These are phyloP conservation scores for Debaryomyces nepalensis DNA, from an alignment of 1,139 yeast species.

Conservation along the genomic window DNA sequence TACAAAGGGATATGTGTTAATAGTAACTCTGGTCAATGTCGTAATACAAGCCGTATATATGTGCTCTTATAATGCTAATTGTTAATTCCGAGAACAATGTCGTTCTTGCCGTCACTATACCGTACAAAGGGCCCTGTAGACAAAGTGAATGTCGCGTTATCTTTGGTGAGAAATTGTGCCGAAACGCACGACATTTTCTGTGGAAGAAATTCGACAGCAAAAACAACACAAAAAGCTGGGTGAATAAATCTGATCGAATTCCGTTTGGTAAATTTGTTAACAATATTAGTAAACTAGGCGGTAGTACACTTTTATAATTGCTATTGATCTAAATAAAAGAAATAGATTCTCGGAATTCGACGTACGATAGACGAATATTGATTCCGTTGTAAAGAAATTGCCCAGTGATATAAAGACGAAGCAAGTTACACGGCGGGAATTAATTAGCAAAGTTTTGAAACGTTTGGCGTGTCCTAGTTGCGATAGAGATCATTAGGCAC, in stretches of 20 bases:
- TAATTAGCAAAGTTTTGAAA: constrained; percentile 1
- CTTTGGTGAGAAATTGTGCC: not conserved
- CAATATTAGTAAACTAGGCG: constrained; percentile 3
- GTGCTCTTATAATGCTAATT: too few species aligned
- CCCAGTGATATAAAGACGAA: not conserved
- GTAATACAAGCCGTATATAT: too few species aligned
- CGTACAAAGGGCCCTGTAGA: too few species aligned
- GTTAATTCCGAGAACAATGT: too few species aligned
- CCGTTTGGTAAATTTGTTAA: constrained; percentile 7
- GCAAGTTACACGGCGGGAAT: constrained; percentile 5
- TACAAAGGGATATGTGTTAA: too few species aligned
- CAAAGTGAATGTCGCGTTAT: not conserved
- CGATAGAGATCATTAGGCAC: not conserved
- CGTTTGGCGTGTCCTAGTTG: not conserved
- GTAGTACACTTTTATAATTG: constrained; percentile 1
- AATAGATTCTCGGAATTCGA: not conserved
- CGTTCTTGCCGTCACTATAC: too few species aligned
- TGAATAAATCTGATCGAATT: constrained; percentile 8
- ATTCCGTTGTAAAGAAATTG: constrained; percentile 1
- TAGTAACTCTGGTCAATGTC: too few species aligned
- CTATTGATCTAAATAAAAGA: not conserved
- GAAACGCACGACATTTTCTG: not conserved
- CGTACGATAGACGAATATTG: not conserved
- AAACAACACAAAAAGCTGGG: constrained; percentile 3
- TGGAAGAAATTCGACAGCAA: not conserved